phyloP scores from a whole-genome alignment of 139 green algal species.

The Picochlorum sp. region DNA sequence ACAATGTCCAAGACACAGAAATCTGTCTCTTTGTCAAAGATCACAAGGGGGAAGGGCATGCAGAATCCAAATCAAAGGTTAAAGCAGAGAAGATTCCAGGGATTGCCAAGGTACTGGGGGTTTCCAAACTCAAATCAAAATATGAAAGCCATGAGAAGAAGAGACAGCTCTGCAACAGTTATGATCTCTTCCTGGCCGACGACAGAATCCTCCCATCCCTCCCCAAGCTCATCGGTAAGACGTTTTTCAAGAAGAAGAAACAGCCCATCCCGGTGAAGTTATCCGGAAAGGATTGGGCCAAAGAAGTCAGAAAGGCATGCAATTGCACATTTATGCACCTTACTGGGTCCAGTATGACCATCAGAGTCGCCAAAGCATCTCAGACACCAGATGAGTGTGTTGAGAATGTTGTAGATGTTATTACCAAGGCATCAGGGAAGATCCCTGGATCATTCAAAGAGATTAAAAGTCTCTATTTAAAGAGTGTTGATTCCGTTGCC shows the following conservation, averaged over 20 bases:
- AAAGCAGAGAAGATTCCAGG: slow-evolving; percentile 54
- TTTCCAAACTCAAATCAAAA: slow-evolving; percentile 74
- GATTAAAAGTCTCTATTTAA: slow-evolving; percentile 64
- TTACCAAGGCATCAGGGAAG: slow-evolving; percentile 47
- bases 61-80: slow-evolving; percentile 73
- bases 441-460: slow-evolving; percentile 68
- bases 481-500: slow-evolving; percentile 60
- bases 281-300: slow-evolving; percentile 43
- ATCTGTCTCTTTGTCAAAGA: slow-evolving; percentile 94
- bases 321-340: slow-evolving; percentile 56
- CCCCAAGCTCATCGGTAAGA: slow-evolving; percentile 90
- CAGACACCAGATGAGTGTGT: slow-evolving; percentile 39
- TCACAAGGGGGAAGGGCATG: slow-evolving; percentile 75
- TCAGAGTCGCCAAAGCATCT: slow-evolving; percentile 35
- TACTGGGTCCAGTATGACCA: slow-evolving; percentile 48
- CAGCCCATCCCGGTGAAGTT: slow-evolving; percentile 79
- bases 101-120: slow-evolving; percentile 71
- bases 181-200: slow-evolving; percentile 94
- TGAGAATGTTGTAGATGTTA: slow-evolving; percentile 54
- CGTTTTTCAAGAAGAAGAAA: slow-evolving; percentile 96
- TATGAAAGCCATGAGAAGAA: slow-evolving; percentile 92
- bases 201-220: slow-evolving; percentile 80
- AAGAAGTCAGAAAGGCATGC: slow-evolving; percentile 43
- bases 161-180: slow-evolving; percentile 75
- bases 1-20: slow-evolving; percentile 57